These are phyloP conservation scores for Chrysoporthe deuterocubensis DNA, from an alignment of 2,329 filamentous ascomycete genomes.

Conservation along the genomic window DNA sequence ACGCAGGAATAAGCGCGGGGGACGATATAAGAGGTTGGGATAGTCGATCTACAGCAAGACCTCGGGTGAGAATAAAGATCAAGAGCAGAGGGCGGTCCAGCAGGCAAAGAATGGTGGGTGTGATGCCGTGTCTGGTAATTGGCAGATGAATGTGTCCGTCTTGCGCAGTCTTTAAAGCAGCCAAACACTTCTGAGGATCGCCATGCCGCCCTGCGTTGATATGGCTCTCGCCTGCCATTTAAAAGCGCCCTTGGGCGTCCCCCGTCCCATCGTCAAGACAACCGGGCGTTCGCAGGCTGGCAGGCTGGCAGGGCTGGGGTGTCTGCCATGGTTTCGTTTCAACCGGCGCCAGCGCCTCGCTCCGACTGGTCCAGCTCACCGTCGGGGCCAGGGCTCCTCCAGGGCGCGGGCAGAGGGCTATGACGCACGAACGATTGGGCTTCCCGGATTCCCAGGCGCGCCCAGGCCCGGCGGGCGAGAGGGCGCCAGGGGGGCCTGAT, in stretches of 20 bases:
- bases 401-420: slow-evolving; percentile 19
- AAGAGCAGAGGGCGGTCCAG: not conserved
- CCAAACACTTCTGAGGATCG: not conserved
- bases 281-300: not conserved
- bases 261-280: not conserved
- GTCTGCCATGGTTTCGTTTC: slow-evolving; percentile 22
- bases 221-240: slow-evolving; percentile 25
- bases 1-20: too few relatives aligned
- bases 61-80: too few relatives aligned
- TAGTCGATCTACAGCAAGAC: too few relatives aligned
- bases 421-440: slow-evolving; percentile 30
- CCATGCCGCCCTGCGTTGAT: slow-evolving; percentile 11
- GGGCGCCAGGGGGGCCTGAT: slow-evolving; percentile 3
- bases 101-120: not conserved
- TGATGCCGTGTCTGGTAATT: not conserved
- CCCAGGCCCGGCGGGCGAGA: not conserved
- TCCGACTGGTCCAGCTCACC: slow-evolving; percentile 22
- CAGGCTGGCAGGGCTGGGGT: not conserved
- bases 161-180: not conserved
- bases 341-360: not conserved
- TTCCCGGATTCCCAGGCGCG: slow-evolving; percentile 25
- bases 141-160: not conserved
- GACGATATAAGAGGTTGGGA: too few relatives aligned
- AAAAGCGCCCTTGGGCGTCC: slow-evolving; percentile 31
- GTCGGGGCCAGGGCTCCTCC: not conserved